Evolutionary conservation across 164 flowering plant genomes (phyloP), one percentile per base, ranked within the genome.

Genomic region (Magnolia changhungtana): DNA sequence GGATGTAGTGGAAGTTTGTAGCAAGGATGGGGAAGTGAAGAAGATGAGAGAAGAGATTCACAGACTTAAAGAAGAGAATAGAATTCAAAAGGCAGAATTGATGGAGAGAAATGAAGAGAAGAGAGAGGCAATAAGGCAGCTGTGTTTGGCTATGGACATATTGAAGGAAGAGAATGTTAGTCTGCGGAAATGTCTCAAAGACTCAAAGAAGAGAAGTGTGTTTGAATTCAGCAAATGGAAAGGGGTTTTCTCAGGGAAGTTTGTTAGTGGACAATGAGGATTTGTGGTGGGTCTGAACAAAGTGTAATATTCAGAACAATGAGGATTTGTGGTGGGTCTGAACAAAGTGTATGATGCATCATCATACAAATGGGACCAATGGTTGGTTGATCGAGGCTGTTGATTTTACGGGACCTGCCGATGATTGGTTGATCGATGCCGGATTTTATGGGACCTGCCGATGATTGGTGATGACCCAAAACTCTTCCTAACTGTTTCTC

Each of bases 121-220:
- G 89, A 87, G 92, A 64, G 96, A 92, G 79, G 96, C 81, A 0
- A 94, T 92, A 51, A 88, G 97, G 67, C 99, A 96, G 76, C 89
- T 96, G 11, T 83, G 91, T 78, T 61, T 84, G 51, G 87, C 92
- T 1, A 72, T 92, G 71, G 95, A 87, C 63, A 49, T 89, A 77
- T 79, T 95, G 20, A 90, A 85, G 81, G 89, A 89, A 45, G 94
- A 93, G 74, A 93, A 89, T 80, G 18, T 63, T 74, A 71, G 55
- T 50, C 83, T 89, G 70, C 88, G 79, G 83, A 85, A 83, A 82
- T 58, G 70, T 52, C 16, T 78, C 0, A 83, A 75, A n/a, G 78
- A 76, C 7, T 70, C 81, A 31, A 85, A 82, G 85, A 90, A 85
- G 74, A 20, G 78, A 77, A 81, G 63, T 73, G 75, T 59, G 10